Conservation (phyloP, 2,329 filamentous ascomycete species). For the Colletotrichum sp. region DNA sequence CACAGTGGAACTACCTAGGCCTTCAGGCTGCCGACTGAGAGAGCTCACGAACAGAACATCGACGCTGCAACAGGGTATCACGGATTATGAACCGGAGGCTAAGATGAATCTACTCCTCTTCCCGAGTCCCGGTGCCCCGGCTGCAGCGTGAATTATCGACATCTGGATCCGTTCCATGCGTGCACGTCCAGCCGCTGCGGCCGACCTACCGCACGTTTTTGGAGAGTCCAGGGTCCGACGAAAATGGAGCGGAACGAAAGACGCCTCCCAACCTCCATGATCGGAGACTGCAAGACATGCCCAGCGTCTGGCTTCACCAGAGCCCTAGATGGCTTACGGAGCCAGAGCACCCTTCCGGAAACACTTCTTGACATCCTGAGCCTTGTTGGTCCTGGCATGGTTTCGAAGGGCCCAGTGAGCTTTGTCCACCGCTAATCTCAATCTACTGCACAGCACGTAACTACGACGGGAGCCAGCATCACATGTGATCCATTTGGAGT, state of each 20-base stretch:
- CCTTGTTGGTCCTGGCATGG: neutral
- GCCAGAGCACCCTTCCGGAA: neutral
- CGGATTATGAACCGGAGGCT: neutral
- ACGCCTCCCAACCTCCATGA: slow-evolving; percentile 15
- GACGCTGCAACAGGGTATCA: neutral
- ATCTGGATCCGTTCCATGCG: neutral
- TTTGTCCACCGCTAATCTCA: slow-evolving; percentile 18
- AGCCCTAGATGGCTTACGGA: neutral
- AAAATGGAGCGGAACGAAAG: slow-evolving; percentile 19
- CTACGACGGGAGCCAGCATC: neutral
- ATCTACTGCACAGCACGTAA: neutral
- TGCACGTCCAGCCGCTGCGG: neutral
- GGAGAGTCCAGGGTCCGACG: slow-evolving; percentile 4
- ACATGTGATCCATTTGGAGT: slow-evolving; percentile 5
- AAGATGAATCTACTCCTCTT: neutral
- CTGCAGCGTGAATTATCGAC: neutral
- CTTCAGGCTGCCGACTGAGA: neutral
- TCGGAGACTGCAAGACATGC: slow-evolving; percentile 16
- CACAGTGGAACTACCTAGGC: slow-evolving; percentile 1
- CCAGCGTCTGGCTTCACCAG: neutral
- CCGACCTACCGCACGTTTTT: neutral
- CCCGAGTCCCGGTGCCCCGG: neutral
- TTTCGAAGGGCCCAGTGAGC: neutral
- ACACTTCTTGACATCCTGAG: neutral
- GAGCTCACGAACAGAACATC: neutral